phyloP scores from a whole-genome alignment of 2,329 filamentous ascomycete species.

The Diaporthe sp. region DNA sequence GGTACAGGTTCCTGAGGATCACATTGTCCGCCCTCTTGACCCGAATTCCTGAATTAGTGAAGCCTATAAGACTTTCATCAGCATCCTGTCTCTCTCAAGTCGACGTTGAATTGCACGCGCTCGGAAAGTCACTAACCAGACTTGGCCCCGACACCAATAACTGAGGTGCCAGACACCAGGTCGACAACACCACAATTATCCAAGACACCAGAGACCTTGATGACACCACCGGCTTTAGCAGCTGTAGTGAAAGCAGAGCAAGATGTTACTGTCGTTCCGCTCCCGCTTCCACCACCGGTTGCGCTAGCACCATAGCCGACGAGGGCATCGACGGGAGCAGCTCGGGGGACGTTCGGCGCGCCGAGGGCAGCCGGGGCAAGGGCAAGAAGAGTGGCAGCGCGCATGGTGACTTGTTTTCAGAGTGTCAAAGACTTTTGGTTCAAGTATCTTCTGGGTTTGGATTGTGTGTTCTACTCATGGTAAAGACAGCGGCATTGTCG shows the following conservation, averaged over 20 bases:
- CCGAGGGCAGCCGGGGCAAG: slow-evolving; percentile 11
- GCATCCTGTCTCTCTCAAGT: neutral
- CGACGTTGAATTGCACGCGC: neutral
- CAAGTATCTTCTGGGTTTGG: neutral
- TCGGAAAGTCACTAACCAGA: slow-evolving; percentile 43
- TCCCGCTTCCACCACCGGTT: slow-evolving; percentile 57
- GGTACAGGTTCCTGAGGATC: slow-evolving; percentile 66
- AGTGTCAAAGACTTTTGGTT: neutral
- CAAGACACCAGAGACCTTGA: slow-evolving; percentile 57
- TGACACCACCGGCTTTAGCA: slow-evolving; percentile 51
- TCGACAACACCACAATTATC: slow-evolving; percentile 54
- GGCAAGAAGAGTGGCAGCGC: slow-evolving; percentile 36
- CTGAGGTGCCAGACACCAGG: slow-evolving; percentile 59
- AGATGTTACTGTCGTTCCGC: slow-evolving; percentile 56
- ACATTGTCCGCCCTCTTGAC: slow-evolving; percentile 62
- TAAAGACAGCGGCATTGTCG: neutral
- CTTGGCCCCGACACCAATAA: slow-evolving; percentile 59
- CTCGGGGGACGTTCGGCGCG: slow-evolving; percentile 30
- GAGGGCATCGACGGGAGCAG: slow-evolving; percentile 40
- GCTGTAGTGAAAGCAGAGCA: slow-evolving; percentile 53
- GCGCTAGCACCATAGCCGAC: slow-evolving; percentile 51
- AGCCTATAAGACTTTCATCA: slow-evolving; percentile 39
- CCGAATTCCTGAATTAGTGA: slow-evolving; percentile 58
- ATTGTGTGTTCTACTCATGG: neutral
- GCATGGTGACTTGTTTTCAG: slow-evolving; percentile 31